These are phyloP conservation scores for Chlamydomonas incerta DNA, from an alignment of 139 green algal species.

Conservation along the genomic window DNA sequence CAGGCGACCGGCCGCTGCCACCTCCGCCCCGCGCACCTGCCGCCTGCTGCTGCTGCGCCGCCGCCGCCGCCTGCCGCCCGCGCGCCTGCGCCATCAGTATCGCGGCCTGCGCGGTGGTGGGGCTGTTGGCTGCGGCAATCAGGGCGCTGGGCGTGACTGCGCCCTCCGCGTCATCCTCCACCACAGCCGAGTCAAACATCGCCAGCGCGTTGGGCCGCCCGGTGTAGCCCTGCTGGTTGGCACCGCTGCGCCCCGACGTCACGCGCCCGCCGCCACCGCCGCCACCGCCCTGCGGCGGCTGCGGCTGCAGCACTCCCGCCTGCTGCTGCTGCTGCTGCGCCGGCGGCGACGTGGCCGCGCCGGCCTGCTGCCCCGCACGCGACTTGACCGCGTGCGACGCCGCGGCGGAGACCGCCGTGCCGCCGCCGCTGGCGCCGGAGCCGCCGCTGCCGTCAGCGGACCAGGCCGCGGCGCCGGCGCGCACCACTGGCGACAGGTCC, in stretches of 20 bases:
- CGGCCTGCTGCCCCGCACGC: not conserved
- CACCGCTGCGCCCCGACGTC: too few species aligned
- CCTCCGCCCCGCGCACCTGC: not conserved
- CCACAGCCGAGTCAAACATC: slow-evolving; percentile 22
- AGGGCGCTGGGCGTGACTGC: not conserved
- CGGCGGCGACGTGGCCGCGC: not conserved
- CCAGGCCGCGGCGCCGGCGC: not conserved
- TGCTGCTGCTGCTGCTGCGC: not conserved
- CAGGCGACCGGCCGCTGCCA: not conserved
- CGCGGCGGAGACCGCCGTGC: not conserved
- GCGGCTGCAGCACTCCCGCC: not conserved
- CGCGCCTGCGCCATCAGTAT: not conserved
- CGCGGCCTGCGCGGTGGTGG: slow-evolving; percentile 15
- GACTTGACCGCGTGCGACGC: not conserved
- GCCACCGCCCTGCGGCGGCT: not conserved
- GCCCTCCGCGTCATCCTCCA: slow-evolving; percentile 1
- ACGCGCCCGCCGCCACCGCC: not conserved
- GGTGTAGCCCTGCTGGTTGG: not conserved
- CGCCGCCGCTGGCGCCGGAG: not conserved
- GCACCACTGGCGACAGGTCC: slow-evolving; percentile 8
- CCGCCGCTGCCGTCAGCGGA: not conserved
- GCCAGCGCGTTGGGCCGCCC: slow-evolving; percentile 1
- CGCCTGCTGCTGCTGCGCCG: not conserved
- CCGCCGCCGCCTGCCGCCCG: not conserved
- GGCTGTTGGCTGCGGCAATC: slow-evolving; percentile 14